Evolutionary conservation across 1,139 yeast genomes (phyloP), one percentile per base, ranked within the genome.

Genomic region (Debaryomyces robertsiae): DNA sequence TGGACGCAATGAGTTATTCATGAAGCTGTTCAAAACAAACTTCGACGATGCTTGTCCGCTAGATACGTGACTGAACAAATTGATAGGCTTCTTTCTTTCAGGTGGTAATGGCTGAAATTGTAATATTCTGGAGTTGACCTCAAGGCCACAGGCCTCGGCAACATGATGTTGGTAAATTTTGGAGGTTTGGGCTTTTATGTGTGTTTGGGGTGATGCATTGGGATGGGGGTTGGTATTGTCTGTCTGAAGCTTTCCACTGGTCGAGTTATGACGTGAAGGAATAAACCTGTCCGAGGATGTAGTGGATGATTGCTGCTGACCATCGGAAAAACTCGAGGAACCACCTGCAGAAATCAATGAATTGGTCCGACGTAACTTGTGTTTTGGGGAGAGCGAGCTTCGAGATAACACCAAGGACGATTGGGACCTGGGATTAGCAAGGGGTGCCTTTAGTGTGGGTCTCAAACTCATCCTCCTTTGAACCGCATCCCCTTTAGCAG

Each of bases 121-220:
- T 45, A 93, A 69, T 32, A 93, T 88, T 47, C 97, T 74, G 44
- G 89, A 85, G 50, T 89, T 85, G 58, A 89, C 79, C 42, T 87
- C 86, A 41, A 91, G 73, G 0, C 98, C 98, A 60, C 97, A 90
- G 0, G 97, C 97, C 60, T 87, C 88, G 0, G 98, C 98, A 7
- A 91, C 96, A 37, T 89, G 84, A 52, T 83, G 81, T 60, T 86
- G 87, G 60, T 89, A 89, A 3, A 84, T 81, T 49, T 79, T 74
- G 29, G 82, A 75, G 2, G 87, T 81, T 58, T 84, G 90, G 2
- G 85, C 84, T 53, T 79, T 79, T 31, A 85, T 78, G 60, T 84
- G 77, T 6, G 75, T 69, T 48, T 69, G 71, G 9, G 79, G 78
- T 32, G 76, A 70, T 24, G 77, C 77, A 53, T 70, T 70, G 3